Conservation (phyloP, 345 rosid genomes). For the Dipteronia dyeriana region DNA sequence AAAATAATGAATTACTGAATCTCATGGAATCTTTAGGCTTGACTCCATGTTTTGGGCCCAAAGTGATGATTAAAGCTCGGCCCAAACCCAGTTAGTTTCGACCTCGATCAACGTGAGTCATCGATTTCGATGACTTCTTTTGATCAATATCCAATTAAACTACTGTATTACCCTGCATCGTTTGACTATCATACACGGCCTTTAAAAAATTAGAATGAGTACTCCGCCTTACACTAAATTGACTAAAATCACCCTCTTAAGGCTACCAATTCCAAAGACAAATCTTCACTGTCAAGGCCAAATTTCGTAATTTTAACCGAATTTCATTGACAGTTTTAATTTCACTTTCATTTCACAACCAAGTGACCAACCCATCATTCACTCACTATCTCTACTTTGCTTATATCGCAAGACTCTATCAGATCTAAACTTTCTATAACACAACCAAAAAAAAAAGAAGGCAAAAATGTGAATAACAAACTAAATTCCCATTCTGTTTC, state of each 20-base stretch:
- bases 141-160: too few species aligned
- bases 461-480: neutral
- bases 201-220: neutral
- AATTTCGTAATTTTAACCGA: neutral
- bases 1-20: too few species aligned
- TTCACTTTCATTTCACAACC: conserved; percentile 23
- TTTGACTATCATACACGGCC: conserved; percentile 8
- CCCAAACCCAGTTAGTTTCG: neutral
- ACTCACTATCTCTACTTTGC: conserved; percentile 17
- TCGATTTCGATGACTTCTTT: neutral
- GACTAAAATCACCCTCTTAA: neutral
- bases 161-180: neutral
- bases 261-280: neutral
- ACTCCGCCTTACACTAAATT: neutral
- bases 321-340: neutral
- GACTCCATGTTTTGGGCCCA: neutral
- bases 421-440: neutral
- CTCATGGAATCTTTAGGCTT: neutral
- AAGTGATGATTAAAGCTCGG: neutral
- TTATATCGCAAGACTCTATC: conserved; percentile 21
- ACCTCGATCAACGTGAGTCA: neutral
- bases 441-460: neutral
- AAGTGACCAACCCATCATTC: conserved; percentile 7
- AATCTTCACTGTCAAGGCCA: neutral
- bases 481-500: neutral